These are phyloP conservation scores for Colletotrichum lupini DNA, from an alignment of 2,329 filamentous ascomycete species.

Conservation along the genomic window DNA sequence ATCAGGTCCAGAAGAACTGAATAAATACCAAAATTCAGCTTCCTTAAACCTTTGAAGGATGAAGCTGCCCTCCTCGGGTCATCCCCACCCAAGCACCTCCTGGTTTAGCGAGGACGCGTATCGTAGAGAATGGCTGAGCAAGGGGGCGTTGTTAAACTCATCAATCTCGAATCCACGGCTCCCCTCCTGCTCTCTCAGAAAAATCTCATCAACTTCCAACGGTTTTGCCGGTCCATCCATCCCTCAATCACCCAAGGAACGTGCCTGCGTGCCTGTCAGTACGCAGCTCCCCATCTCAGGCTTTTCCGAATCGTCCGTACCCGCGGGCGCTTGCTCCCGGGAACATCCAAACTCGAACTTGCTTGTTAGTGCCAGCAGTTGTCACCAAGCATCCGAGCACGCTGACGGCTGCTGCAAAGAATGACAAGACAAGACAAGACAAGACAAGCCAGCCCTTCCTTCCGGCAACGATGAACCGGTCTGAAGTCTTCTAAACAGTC, in stretches of 20 bases:
- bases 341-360: background rate
- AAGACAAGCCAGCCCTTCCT: constrained; percentile 16
- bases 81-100: background rate
- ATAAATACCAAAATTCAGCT: background rate
- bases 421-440: background rate
- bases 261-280: background rate
- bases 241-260: background rate
- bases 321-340: background rate
- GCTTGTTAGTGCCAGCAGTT: background rate
- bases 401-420: background rate
- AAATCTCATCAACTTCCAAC: constrained; percentile 28
- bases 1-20: background rate
- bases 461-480: constrained; percentile 19
- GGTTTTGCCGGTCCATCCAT: background rate
- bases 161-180: background rate
- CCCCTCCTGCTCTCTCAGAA: background rate
- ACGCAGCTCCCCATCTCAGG: background rate
- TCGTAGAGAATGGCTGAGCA: background rate
- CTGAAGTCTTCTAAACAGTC: background rate
- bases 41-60: no score
- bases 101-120: constrained; percentile 4
- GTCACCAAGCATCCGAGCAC: constrained; percentile 6
- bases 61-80: no score
- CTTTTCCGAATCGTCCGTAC: background rate
- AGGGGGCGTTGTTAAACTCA: background rate